phyloP scores from a whole-genome alignment of 805 yeast genomes.

The Cyberlindnera americana region DNA sequence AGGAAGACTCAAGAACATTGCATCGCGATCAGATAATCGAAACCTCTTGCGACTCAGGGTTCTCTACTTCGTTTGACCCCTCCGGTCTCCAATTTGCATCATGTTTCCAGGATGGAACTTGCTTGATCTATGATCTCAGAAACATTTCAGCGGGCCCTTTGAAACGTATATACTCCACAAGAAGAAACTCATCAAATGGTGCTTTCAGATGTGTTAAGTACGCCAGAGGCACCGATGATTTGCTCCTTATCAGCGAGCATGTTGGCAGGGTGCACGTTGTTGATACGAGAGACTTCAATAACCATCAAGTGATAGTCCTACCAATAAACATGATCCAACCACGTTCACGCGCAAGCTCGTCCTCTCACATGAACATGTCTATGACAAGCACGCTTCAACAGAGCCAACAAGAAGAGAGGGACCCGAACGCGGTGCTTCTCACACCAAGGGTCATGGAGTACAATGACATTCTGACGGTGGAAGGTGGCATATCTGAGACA shows the following conservation, averaged over 20 bases:
- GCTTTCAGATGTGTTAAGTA: slow-evolving; percentile 66
- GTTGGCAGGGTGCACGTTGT: slow-evolving; percentile 82
- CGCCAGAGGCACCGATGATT: slow-evolving; percentile 66
- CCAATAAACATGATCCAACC: slow-evolving; percentile 37
- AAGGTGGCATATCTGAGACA: slow-evolving; percentile 10
- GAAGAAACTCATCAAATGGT: slow-evolving; percentile 51
- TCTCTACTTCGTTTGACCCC: slow-evolving; percentile 76
- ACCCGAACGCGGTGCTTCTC: slow-evolving; percentile 5
- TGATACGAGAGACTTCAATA: slow-evolving; percentile 68
- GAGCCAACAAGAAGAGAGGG: neutral
- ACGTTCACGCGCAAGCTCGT: slow-evolving; percentile 10
- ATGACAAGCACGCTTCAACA: neutral
- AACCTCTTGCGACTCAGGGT: slow-evolving; percentile 73
- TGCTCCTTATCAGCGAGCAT: slow-evolving; percentile 77
- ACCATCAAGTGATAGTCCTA: slow-evolving; percentile 72
- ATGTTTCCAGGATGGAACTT: slow-evolving; percentile 82
- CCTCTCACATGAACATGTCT: slow-evolving; percentile 8
- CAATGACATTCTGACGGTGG: slow-evolving; percentile 23
- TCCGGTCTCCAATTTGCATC: slow-evolving; percentile 73
- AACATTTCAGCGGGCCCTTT: slow-evolving; percentile 48
- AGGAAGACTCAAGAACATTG: slow-evolving; percentile 28
- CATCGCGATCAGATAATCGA: slow-evolving; percentile 38
- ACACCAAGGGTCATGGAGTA: slow-evolving; percentile 25
- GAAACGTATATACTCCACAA: slow-evolving; percentile 54
- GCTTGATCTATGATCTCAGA: slow-evolving; percentile 74